Base-by-base conservation (phyloP, 441 rosid species). In the Croton laevigatus region DNA sequence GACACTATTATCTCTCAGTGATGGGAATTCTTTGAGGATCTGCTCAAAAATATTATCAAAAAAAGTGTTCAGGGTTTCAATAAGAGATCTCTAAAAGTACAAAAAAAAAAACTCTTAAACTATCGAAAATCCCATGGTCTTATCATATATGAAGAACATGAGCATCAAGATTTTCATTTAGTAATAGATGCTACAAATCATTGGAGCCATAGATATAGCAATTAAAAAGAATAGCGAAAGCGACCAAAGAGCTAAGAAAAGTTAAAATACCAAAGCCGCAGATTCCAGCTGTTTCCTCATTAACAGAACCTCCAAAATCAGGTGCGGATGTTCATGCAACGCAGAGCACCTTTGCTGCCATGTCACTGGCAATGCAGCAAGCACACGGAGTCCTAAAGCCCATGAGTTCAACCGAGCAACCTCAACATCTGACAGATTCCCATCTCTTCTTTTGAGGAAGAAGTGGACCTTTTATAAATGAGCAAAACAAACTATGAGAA, bases 281-380 rank as follows among this genome's bases (percentile, higher is more conserved):
- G 96, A 91, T 73, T 87, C 91, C 71, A 95, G 86, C 74, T 93
- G 99, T 81, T 95, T 93, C 86, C 98, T 85, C 99, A 95, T 93
- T 70, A 95, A 82, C 75, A 95, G 91, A 83, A 89, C 97, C 88
- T 95, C 99, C 74, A 95, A 71, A 77, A 95, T 95, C 80, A 95
- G 78, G 73, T 86, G 94, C 19, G 99, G 99, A 76, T 91, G 87
- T 88, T 95, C 99, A 71, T 95, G 99, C 81, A 95, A 76, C 23
- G 97, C 87, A 83, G 99, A 95, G 72, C 98, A 95, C 70, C 97
- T 88, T 82, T 95, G 99, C 82, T 93, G 99, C 99, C 99, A 95
- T 65, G 97, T 95, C 82, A 95, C 82, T 23, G 99, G 99, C 82
- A 95, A 81, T 69, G 99, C 89, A 81, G 98, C 96, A 76, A 95